These are phyloP conservation scores for Grigorovia transvaalensis DNA, from an alignment of 805 yeast genomes.

Conservation along the genomic window DNA sequence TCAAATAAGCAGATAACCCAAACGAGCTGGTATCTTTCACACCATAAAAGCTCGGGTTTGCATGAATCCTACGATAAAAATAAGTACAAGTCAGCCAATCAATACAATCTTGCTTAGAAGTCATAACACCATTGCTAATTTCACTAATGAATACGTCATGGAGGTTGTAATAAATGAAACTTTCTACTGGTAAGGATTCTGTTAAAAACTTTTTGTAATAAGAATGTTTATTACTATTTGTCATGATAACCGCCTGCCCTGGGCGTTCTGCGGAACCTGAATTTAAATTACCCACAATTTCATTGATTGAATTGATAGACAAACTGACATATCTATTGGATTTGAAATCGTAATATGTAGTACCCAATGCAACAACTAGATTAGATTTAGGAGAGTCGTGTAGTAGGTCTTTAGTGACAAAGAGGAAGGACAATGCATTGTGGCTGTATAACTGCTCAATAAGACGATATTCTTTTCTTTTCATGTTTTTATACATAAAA, in stretches of 20 bases:
- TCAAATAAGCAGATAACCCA: constrained; percentile 71
- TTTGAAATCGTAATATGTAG: constrained; percentile 59
- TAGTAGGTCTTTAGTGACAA: constrained; percentile 53
- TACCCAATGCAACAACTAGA: constrained; percentile 55
- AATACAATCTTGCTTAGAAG: constrained; percentile 69
- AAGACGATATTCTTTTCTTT: constrained; percentile 38
- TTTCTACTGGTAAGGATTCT: constrained; percentile 77
- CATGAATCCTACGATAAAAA: constrained; percentile 68
- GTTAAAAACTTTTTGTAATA: constrained; percentile 64
- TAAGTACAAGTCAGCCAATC: constrained; percentile 84
- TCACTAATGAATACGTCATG: constrained; percentile 67
- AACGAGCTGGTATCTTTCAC: constrained; percentile 48
- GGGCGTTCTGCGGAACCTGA: constrained; percentile 13
- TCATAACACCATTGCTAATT: constrained; percentile 54
- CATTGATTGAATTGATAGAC: constrained; percentile 50
- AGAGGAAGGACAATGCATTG: constrained; percentile 44
- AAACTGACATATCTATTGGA: constrained; percentile 67
- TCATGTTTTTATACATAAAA: constrained; percentile 48
- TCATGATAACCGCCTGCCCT: constrained; percentile 44
- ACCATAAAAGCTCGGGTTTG: constrained; percentile 88
- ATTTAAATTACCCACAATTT: constrained; percentile 46
- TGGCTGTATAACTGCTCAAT: constrained; percentile 43
- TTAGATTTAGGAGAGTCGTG: constrained; percentile 40
- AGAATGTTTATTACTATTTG: constrained; percentile 42
- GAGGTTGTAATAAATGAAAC: constrained; percentile 47